Conservation (phyloP, 2,329 filamentous ascomycete genomes). For the Rhynchosporium graminicola region DNA sequence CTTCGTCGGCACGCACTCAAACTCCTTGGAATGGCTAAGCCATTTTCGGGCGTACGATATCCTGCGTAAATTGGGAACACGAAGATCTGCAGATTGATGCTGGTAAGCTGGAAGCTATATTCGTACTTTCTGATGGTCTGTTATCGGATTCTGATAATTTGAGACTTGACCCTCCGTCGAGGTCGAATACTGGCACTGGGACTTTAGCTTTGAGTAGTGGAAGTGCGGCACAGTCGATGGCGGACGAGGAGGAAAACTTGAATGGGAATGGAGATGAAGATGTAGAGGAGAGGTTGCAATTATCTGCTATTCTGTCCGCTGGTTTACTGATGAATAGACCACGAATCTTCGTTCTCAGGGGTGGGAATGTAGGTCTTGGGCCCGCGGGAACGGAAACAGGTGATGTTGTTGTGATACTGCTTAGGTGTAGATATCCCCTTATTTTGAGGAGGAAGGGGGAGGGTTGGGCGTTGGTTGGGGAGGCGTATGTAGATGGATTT, state of each 20-base stretch:
- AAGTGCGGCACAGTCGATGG: conserved; percentile 15
- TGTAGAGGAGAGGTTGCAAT: conserved; percentile 23
- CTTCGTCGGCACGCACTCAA: conserved; percentile 20
- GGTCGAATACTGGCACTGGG: conserved; percentile 12
- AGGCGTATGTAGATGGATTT: conserved; percentile 35
- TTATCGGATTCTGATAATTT: conserved; percentile 18
- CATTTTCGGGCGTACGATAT: conserved; percentile 29
- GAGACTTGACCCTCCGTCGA: conserved; percentile 19
- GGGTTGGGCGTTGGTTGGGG: conserved; percentile 32
- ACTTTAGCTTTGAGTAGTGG: neutral
- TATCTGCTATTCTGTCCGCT: conserved; percentile 29
- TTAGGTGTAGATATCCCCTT: conserved; percentile 36
- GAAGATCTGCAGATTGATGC: conserved; percentile 23
- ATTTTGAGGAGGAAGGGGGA: conserved; percentile 26
- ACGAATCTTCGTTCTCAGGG: conserved; percentile 26
- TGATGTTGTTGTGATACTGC: conserved; percentile 33
- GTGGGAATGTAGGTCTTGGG: conserved; percentile 28
- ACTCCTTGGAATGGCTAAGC: conserved; percentile 23
- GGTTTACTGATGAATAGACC: conserved; percentile 33
- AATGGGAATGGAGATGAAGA: conserved; percentile 1
- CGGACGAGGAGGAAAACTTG: conserved; percentile 6
- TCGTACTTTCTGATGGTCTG: conserved; percentile 19
- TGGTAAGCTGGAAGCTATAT: conserved; percentile 29
- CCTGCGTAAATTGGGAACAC: conserved; percentile 34
- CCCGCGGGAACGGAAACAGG: conserved; percentile 26